Evolutionary conservation across 495 filamentous ascomycete species (phyloP).

Genomic region (Trichoderma asperelloides): DNA sequence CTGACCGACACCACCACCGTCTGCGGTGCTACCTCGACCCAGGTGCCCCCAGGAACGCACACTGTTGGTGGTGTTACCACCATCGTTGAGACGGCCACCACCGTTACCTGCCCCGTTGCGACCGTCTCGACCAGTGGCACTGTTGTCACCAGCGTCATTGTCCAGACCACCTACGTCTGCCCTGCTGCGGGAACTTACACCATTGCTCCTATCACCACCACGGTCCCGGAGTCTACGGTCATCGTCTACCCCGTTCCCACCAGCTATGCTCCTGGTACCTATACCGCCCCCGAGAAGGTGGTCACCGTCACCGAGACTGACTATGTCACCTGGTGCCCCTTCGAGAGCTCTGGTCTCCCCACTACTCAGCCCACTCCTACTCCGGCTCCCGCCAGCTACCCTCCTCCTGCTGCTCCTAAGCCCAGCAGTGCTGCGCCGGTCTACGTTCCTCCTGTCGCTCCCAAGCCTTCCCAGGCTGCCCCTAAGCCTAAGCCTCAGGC

Average conservation of each 20-base stretch:
- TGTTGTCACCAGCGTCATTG: slow-evolving; percentile 61
- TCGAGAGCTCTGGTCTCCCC: slow-evolving; percentile 32
- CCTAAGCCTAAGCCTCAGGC: slow-evolving; percentile 16
- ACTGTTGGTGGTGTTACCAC: slow-evolving; percentile 73
- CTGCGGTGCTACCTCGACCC: slow-evolving; percentile 53
- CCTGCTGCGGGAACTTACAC: slow-evolving; percentile 73
- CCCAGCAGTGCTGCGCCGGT: slow-evolving; percentile 10
- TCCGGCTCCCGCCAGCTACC: slow-evolving; percentile 12
- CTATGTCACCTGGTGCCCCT: slow-evolving; percentile 67
- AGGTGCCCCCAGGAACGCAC: slow-evolving; percentile 55
- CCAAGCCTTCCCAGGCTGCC: slow-evolving; percentile 15
- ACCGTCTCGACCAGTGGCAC: slow-evolving; percentile 51
- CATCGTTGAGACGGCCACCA: slow-evolving; percentile 58
- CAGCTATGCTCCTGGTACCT: slow-evolving; percentile 60
- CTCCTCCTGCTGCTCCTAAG: slow-evolving; percentile 15
- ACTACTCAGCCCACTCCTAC: slow-evolving; percentile 14
- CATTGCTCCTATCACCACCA: slow-evolving; percentile 62
- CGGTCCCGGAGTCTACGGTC: slow-evolving; percentile 41
- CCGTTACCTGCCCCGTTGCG: slow-evolving; percentile 65
- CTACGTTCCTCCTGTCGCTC: background rate
- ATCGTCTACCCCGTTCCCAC: slow-evolving; percentile 59
- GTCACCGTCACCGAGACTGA: slow-evolving; percentile 61
- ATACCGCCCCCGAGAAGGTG: slow-evolving; percentile 57
- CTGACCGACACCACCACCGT: slow-evolving; percentile 59
- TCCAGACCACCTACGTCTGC: slow-evolving; percentile 69